These are phyloP conservation scores for Bipolaris oryzae DNA, from an alignment of 2,329 filamentous ascomycete genomes.

Conservation along the genomic window DNA sequence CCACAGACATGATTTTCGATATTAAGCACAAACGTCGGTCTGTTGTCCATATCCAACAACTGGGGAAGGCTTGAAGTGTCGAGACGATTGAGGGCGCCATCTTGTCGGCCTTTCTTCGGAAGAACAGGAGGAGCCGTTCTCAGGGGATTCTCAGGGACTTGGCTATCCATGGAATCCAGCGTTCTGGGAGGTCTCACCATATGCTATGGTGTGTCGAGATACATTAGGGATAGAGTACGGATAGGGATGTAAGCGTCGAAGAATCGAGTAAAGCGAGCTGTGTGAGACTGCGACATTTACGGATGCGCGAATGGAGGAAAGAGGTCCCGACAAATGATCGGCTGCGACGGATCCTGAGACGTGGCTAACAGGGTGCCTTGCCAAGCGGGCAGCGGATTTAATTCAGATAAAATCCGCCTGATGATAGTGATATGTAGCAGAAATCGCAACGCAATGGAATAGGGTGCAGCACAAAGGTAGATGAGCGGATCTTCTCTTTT, in stretches of 20 bases:
- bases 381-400: no score
- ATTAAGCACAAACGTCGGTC: conserved; percentile 43
- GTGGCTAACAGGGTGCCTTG: neutral
- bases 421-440: no score
- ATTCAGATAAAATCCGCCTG: no score
- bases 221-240: conserved; percentile 1
- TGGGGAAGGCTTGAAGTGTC: conserved; percentile 35
- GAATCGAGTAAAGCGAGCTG: neutral
- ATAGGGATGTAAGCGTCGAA: neutral
- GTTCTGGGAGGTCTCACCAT: neutral
- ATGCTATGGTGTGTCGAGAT: neutral
- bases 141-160: conserved; percentile 1
- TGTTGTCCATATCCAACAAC: conserved; percentile 40
- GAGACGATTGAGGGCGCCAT: conserved; percentile 28
- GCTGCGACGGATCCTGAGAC: neutral
- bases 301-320: neutral
- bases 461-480: no score
- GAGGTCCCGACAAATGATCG: neutral
- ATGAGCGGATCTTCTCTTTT: no score
- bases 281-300: neutral
- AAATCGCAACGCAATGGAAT: no score
- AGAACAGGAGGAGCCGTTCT: neutral
- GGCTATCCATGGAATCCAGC: conserved; percentile 11
- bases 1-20: conserved; percentile 34
- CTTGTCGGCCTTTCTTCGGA: conserved; percentile 8